Conservation (phyloP, 768 basidiomycete genomes). For the Hirschioporus abietinus region DNA sequence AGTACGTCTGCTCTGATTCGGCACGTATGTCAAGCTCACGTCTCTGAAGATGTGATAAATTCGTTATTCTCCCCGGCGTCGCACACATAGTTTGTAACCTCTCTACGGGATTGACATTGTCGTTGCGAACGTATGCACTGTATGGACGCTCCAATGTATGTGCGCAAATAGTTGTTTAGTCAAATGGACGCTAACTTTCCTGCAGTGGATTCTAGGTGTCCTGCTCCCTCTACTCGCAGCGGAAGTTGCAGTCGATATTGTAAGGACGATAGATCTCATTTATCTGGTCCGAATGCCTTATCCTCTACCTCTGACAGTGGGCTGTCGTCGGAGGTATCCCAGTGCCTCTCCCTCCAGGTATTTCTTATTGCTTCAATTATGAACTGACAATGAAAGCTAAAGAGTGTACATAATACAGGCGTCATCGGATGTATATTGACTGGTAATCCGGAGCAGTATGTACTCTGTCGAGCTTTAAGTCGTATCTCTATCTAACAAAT, state of each 20-base stretch:
- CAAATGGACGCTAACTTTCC: neutral
- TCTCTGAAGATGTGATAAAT: neutral
- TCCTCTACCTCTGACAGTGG: neutral
- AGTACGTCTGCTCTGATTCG: neutral
- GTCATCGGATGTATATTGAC: neutral
- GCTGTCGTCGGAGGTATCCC: neutral
- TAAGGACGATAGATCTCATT: neutral
- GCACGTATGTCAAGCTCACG: neutral
- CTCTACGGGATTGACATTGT: neutral
- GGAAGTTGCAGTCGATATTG: neutral
- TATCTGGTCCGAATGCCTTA: neutral
- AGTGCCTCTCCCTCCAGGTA: neutral
- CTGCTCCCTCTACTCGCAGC: neutral
- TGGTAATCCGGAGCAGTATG: neutral
- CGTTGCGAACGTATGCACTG: conserved; percentile 6
- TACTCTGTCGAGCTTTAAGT: neutral
- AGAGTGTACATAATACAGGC: neutral
- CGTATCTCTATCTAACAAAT: neutral
- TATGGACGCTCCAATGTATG: neutral
- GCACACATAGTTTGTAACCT: neutral
- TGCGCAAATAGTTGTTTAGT: neutral
- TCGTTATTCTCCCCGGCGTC: neutral
- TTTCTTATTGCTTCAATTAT: neutral
- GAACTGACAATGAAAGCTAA: neutral
- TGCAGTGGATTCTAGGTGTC: neutral